Evolutionary conservation across 2,329 filamentous ascomycete genomes (phyloP).

Genomic region (Xylaria multiplex): DNA sequence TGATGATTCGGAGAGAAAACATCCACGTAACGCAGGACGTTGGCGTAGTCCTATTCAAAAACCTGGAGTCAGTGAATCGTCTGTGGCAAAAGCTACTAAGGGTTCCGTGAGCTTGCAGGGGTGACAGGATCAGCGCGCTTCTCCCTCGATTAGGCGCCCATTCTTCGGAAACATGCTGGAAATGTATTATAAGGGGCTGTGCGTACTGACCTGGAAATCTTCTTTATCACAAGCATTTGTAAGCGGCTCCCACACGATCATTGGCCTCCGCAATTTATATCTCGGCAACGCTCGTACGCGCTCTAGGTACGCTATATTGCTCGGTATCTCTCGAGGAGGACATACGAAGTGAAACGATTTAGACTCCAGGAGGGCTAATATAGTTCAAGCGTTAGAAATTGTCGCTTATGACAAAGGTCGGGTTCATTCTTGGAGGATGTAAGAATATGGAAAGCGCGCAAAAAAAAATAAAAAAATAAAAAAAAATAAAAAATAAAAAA

Average conservation of each 20-base stretch:
- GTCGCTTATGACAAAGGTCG: neutral
- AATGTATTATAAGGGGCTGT: no score
- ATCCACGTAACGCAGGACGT: neutral
- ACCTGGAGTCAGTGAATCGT: no score
- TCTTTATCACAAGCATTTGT: neutral
- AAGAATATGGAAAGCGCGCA: neutral
- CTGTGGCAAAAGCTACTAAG: no score
- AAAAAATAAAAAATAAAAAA: no score
- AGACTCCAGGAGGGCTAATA: neutral
- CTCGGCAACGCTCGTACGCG: neutral
- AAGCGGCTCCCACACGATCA: slow-evolving; percentile 20
- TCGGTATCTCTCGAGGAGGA: neutral
- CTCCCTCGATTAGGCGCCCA: no score
- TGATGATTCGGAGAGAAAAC: slow-evolving; percentile 18
- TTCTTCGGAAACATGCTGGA: no score
- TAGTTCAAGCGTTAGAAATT: neutral
- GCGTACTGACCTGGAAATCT: neutral
- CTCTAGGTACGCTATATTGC: neutral
- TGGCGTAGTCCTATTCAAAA: neutral
- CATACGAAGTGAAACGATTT: neutral
- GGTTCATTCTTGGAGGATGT: neutral
- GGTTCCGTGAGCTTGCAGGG: no score
- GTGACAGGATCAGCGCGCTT: no score
- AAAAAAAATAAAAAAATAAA: neutral
- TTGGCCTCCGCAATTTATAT: neutral